Conservation (phyloP, 2,329 filamentous ascomycete genomes). For the Pseudohalonectria lignicola region DNA sequence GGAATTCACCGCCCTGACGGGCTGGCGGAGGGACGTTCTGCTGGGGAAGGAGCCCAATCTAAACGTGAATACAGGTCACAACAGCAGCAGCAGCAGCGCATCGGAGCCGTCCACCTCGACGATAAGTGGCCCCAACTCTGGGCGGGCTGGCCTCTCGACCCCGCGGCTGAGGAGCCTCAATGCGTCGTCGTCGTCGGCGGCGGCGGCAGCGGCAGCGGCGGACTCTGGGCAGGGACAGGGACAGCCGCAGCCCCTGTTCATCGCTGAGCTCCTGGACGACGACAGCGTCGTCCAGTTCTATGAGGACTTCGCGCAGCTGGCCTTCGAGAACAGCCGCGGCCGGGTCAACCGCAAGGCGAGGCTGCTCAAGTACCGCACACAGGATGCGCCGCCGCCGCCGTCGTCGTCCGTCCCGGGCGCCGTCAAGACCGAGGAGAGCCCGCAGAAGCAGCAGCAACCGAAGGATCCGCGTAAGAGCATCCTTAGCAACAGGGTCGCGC, state of each 20-base stretch:
- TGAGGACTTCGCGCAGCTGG: constrained; percentile 85
- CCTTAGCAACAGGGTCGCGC: constrained; percentile 47
- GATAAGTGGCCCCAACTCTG: constrained; percentile 14
- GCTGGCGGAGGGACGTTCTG: constrained; percentile 84
- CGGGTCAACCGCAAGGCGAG: constrained; percentile 76
- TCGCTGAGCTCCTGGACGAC: constrained; percentile 87
- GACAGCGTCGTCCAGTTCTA: constrained; percentile 92
- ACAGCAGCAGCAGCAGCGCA: constrained; percentile 4
- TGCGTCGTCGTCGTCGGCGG: constrained; percentile 18
- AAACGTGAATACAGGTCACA: constrained; percentile 65
- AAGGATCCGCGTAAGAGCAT: constrained; percentile 36
- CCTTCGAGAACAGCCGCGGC: constrained; percentile 83
- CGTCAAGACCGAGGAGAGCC: constrained; percentile 13
- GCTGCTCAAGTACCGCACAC: constrained; percentile 79
- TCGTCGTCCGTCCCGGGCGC: constrained; percentile 2
- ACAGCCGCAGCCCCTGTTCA: constrained; percentile 75
- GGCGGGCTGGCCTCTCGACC: constrained; percentile 33
- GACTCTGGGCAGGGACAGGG: too few relatives aligned
- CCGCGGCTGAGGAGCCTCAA: constrained; percentile 36
- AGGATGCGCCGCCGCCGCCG: constrained; percentile 6
- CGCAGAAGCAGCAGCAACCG: constrained; percentile 16
- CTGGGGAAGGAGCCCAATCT: constrained; percentile 79
- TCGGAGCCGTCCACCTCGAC: not conserved
- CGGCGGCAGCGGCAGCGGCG: constrained; percentile 18
- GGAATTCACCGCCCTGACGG: constrained; percentile 91